Evolutionary conservation across 108 stramenopile species (phyloP), one percentile per base, ranked within the genome.

Genomic region (Pseudonitzschia pungens): DNA sequence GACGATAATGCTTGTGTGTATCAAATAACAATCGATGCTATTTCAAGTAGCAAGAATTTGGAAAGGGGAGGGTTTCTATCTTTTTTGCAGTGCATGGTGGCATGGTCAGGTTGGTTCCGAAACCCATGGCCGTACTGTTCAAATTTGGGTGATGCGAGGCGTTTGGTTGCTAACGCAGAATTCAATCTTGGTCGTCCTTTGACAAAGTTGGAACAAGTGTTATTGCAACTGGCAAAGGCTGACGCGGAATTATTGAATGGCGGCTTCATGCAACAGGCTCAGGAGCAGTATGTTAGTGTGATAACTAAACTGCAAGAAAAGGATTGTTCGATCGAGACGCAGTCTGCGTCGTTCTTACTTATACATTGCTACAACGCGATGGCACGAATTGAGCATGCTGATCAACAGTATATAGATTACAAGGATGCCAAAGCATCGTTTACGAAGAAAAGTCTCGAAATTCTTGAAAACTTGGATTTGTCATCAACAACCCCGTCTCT

Each of bases 121-220:
- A 59, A 65, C 18, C 82, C 90, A 50, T 91, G 90, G 90, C 72
- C 86, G 22, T 84, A 68, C 70, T 91, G 88, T 56, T 83, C 73
- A 21, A 77, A 87, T 41, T 20, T 84, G 31, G 58, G 69, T 4
- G 62, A 77, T 48, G 87, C 86, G 11, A 78, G 86, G 45, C 75
- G 77, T 11, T 50, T 74, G 11, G 27, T 91, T n/a, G 60, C 56
- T 24, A 60, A 41, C 6, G 76, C 83, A 42, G 28, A 58, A 12
- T 73, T 53, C 44, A 48, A 65, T 16, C 87, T 41, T 10, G 53
- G 83, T 84, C 79, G 90, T 54, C 60, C 70, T 27, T 12, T 60
- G 33, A 66, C 74, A 29, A 41, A 4, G 0, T 12, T 84, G 27
- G 90, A 91, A 73, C 11, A 73, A 8, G 48, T 82, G 12, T 14